phyloP scores from a whole-genome alignment of 371 early-diverging fungal species.

The Zychaea mexicana region DNA sequence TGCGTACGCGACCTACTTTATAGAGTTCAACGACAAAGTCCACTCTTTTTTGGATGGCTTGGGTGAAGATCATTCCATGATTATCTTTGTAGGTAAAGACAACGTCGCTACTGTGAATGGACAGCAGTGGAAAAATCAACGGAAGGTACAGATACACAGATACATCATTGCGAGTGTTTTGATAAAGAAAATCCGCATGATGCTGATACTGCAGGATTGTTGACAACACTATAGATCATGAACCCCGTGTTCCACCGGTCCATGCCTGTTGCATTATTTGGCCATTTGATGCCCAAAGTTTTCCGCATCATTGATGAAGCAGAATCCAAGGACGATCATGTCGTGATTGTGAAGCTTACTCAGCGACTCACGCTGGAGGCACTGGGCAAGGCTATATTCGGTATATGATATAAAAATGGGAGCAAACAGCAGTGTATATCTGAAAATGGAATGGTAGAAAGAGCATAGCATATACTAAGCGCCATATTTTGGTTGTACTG shows the following conservation, averaged over 20 bases:
- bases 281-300: slow-evolving; percentile 11
- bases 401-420: too few relatives aligned
- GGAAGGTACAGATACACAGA: slow-evolving; percentile 30
- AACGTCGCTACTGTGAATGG: slow-evolving; percentile 36
- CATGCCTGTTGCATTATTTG: slow-evolving; percentile 35
- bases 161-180: too few relatives aligned
- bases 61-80: too few relatives aligned
- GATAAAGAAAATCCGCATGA: not conserved
- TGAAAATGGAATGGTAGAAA: too few relatives aligned
- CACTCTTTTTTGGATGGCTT: too few relatives aligned
- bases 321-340: slow-evolving; percentile 1
- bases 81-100: slow-evolving; percentile 27
- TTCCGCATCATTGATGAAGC: slow-evolving; percentile 24
- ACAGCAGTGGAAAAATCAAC: slow-evolving; percentile 36
- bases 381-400: slow-evolving; percentile 37
- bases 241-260: slow-evolving; percentile 44
- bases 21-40: slow-evolving; percentile 5
- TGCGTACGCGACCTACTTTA: too few relatives aligned
- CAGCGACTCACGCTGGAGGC: slow-evolving; percentile 35
- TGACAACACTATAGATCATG: slow-evolving; percentile 22
- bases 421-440: too few relatives aligned
- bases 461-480: too few relatives aligned
- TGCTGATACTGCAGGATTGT: too few relatives aligned
- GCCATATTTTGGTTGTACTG: too few relatives aligned
- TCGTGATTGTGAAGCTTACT: slow-evolving; percentile 22